Conservation (phyloP, 164 flowering plant genomes). For the Vitis cinerea region DNA sequence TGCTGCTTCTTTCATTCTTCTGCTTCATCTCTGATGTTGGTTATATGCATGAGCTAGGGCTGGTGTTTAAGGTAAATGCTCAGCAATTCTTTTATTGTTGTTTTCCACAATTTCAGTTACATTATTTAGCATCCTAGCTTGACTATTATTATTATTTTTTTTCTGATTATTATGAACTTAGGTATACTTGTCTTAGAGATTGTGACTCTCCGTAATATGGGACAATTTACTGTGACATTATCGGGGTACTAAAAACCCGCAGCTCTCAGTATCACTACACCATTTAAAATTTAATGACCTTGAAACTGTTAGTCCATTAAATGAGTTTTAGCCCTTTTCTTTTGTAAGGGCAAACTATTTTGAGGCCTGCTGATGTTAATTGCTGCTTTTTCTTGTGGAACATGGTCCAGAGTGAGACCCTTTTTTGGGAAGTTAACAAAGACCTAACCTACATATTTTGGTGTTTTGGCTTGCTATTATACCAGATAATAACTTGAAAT, state of each 20-base stretch:
- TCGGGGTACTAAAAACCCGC: neutral
- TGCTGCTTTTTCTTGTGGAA: neutral
- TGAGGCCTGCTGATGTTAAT: neutral
- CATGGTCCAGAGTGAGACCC: neutral
- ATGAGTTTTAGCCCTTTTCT: neutral
- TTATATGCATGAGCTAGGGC: slow-evolving; percentile 4
- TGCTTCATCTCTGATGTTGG: slow-evolving; percentile 9
- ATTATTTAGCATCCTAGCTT: neutral
- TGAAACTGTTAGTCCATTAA: neutral
- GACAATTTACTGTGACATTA: neutral
- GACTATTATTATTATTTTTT: neutral
- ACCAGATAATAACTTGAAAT: neutral
- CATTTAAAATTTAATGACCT: neutral
- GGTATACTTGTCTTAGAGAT: neutral
- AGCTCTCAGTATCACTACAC: neutral
- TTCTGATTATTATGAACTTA: neutral
- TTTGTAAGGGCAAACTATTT: neutral
- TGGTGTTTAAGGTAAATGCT: neutral
- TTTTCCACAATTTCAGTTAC: neutral
- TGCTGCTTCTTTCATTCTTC: slow-evolving; percentile 17
- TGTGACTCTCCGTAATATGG: neutral
- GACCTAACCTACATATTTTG: neutral
- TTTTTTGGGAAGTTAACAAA: neutral
- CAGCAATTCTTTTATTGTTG: neutral
- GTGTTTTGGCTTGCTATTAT: neutral